phyloP scores from a whole-genome alignment of 176 grass and related monocot genomes.

The Oryza brachyantha region DNA sequence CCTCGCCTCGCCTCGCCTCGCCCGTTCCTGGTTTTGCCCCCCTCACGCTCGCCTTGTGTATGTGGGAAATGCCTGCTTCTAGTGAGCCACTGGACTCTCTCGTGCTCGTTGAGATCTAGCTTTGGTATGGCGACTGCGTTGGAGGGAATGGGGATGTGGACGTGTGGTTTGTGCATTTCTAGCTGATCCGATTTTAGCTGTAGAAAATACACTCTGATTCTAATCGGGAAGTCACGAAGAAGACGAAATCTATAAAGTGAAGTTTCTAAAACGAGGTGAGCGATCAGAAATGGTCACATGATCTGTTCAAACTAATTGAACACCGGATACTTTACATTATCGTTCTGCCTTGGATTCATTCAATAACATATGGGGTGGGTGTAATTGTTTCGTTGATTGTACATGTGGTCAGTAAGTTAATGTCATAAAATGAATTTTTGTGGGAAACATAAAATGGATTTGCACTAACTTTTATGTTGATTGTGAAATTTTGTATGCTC shows the following conservation, averaged over 20 bases:
- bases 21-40: no score
- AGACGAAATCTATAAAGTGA: neutral
- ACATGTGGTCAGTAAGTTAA: neutral
- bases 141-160: neutral
- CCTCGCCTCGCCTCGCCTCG: no score
- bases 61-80: conserved; percentile 22
- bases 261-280: neutral
- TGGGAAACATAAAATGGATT: neutral
- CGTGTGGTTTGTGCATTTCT: neutral
- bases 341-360: no score
- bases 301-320: neutral
- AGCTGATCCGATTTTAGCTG: neutral
- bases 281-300: neutral
- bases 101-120: neutral
- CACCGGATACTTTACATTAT: no score
- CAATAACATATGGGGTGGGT: neutral
- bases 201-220: neutral
- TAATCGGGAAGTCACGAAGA: neutral
- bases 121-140: neutral
- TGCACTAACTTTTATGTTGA: neutral
- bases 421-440: neutral
- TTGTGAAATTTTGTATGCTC: neutral
- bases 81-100: neutral
- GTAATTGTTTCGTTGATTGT: neutral
- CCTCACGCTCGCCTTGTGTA: neutral